Base-by-base conservation (phyloP, 371 early-diverging fungal species). In the Mucor racemosus region DNA sequence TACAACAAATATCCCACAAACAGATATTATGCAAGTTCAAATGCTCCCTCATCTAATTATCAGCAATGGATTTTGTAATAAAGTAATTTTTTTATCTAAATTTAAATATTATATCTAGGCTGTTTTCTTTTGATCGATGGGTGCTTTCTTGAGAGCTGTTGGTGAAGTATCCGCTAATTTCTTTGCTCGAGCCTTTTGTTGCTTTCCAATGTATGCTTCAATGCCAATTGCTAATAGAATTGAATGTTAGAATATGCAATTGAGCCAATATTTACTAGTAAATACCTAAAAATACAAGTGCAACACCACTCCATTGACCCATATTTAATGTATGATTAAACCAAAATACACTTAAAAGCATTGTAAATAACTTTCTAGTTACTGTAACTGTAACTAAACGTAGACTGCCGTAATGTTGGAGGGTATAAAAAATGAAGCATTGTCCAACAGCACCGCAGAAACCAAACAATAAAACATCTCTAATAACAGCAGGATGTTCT, bases 401-500 rank as follows among this genome's bases (percentile, higher is more conserved):
- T 54, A 99, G 73, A 64, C 96, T 91, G 14, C 99, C 99, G 79
- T 94, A 97, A 14, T 88, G 86, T 65, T 93, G 92, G 35, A 99
- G 86, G 58, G 95, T 94, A 79, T 95, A 94, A 82, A 96, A 99
- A 61, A 99, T 95, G 75, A 99, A 97, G 80, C 92, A 91, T 82
- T 99, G 99, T n/a, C 99, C 99, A 31, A 97, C 38, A 3, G 97
- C 94, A 34, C 99, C 99, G 72, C 94, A 94, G 15, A 95, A 66
- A 10, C 93, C 91, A 83, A 95, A 97, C 63, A 95, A 71, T 19
- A 94, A 61, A 17, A 99, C 88, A 76, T 99, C 98, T 21, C 77
- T 66, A 44, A 93, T 76, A 7, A 95, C 92, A 13, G 83, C 84
- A 4, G 98, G 97, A 63, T 96, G 89, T 6, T 78, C 72, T 7